Evolutionary conservation across 768 basidiomycete species (phyloP).

Genomic region (Hemileccinum impolitum): DNA sequence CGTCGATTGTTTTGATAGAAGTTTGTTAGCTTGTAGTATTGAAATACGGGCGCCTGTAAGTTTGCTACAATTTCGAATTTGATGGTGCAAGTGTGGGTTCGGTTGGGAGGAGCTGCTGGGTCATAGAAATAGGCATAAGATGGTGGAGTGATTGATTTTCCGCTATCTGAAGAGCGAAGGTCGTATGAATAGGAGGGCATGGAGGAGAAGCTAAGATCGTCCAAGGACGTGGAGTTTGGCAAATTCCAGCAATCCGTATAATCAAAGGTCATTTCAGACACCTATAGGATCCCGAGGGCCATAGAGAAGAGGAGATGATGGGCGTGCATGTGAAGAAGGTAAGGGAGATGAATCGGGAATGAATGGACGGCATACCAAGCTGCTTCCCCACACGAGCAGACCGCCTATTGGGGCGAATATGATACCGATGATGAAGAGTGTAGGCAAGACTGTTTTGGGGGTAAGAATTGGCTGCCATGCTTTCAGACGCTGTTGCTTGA

Average conservation of each 20-base stretch:
- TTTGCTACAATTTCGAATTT: slow-evolving; percentile 81
- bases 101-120: slow-evolving; percentile 42
- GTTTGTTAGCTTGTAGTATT: slow-evolving; percentile 96
- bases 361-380: slow-evolving; percentile 43
- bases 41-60: slow-evolving; percentile 69
- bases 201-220: slow-evolving; percentile 38
- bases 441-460: slow-evolving; percentile 95
- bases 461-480: slow-evolving; percentile 99
- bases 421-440: slow-evolving; percentile 91
- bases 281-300: slow-evolving; percentile 38
- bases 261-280: slow-evolving; percentile 92
- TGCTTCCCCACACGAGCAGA: slow-evolving; percentile 88
- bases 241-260: slow-evolving; percentile 88
- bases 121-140: slow-evolving; percentile 71
- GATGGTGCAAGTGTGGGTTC: slow-evolving; percentile 65
- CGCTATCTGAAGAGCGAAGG: slow-evolving; percentile 57
- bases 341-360: slow-evolving; percentile 21
- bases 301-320: background rate
- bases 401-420: slow-evolving; percentile 96
- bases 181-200: slow-evolving; percentile 67
- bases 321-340: slow-evolving; percentile 1
- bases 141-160: slow-evolving; percentile 49
- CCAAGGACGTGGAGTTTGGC: slow-evolving; percentile 33
- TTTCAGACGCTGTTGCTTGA: slow-evolving; percentile 98
- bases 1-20: slow-evolving; percentile 98